Evolutionary conservation across 1,284 basidiomycete genomes (phyloP).

Genomic region (Ceratobasidium sp.): DNA sequence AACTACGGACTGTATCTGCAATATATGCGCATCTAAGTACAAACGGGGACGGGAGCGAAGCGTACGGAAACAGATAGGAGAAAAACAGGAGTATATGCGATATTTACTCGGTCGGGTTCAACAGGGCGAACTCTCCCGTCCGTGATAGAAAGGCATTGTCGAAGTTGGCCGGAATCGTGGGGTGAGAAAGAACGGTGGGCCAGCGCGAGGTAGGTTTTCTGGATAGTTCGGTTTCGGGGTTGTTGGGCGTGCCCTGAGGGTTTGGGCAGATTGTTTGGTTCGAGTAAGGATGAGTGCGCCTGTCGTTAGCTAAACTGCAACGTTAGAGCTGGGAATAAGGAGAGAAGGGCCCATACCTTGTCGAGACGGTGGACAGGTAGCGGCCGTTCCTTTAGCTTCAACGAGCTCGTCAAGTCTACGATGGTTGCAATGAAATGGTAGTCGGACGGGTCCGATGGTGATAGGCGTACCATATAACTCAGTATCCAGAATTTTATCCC

Average conservation of each 20-base stretch:
- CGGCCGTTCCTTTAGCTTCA: constrained; percentile 57
- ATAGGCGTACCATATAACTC: constrained; percentile 1
- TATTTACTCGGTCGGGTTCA: no score
- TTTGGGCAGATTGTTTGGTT: constrained; percentile 59
- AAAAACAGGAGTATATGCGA: no score
- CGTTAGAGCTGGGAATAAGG: constrained; percentile 15
- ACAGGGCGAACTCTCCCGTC: constrained; percentile 42
- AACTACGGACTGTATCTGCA: no score
- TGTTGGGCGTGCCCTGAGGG: constrained; percentile 67
- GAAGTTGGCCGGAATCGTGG: constrained; percentile 9
- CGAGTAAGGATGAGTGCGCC: constrained; percentile 69
- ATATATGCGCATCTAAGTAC: no score
- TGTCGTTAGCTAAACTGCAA: constrained; percentile 65
- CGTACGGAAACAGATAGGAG: no score
- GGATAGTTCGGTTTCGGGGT: constrained; percentile 59
- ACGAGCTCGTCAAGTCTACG: constrained; percentile 59
- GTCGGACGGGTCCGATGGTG: no score
- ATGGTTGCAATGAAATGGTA: background rate
- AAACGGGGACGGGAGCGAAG: no score
- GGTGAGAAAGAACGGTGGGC: constrained; percentile 59
- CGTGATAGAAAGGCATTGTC: constrained; percentile 12
- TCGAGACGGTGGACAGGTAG: constrained; percentile 73
- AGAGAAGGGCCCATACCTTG: constrained; percentile 59
- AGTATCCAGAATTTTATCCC: constrained; percentile 20
- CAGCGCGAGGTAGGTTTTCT: constrained; percentile 74